Percentiles rank a stretch among this genome's conserved stretches.
Conservation (phyloP, 1,284 basidiomycete genomes). For the Sporisorium reilianum region DNA sequence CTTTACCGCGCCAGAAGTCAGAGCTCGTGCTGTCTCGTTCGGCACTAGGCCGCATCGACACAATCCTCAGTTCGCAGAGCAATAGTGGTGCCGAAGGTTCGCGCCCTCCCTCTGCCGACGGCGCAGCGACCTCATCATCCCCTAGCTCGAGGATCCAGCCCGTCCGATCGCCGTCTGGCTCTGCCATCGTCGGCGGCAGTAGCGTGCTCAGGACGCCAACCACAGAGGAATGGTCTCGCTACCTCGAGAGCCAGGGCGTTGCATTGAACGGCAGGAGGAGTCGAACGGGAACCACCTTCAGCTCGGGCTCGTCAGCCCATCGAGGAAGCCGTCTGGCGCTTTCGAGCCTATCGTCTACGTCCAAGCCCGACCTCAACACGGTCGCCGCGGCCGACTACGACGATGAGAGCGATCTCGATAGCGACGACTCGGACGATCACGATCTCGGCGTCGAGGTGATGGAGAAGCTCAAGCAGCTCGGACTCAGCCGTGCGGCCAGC, state of each 20-base stretch:
- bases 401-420: slow-evolving; percentile 38
- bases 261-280: slow-evolving; percentile 37
- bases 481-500: slow-evolving; percentile 49
- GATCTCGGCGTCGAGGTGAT: slow-evolving; percentile 42
- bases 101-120: slow-evolving; percentile 19
- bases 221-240: slow-evolving; percentile 65
- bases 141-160: slow-evolving; percentile 11
- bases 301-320: slow-evolving; percentile 44
- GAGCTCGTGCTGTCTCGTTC: slow-evolving; percentile 32
- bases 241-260: slow-evolving; percentile 58
- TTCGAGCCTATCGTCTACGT: slow-evolving; percentile 19
- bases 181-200: slow-evolving; percentile 19
- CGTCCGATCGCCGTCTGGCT: slow-evolving; percentile 34
- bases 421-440: slow-evolving; percentile 49
- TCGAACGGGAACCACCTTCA: slow-evolving; percentile 31
- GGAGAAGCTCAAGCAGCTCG: slow-evolving; percentile 50
- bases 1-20: slow-evolving; percentile 22
- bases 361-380: slow-evolving; percentile 20
- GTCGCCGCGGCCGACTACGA: slow-evolving; percentile 17
- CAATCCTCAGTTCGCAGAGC: slow-evolving; percentile 20
- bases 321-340: slow-evolving; percentile 23
- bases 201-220: slow-evolving; percentile 60
- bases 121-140: slow-evolving; percentile 8
- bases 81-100: slow-evolving; percentile 6
- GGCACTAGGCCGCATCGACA: slow-evolving; percentile 32